Base-by-base conservation (phyloP, 139 green algal species). In the Pycnococcus provasolii region DNA sequence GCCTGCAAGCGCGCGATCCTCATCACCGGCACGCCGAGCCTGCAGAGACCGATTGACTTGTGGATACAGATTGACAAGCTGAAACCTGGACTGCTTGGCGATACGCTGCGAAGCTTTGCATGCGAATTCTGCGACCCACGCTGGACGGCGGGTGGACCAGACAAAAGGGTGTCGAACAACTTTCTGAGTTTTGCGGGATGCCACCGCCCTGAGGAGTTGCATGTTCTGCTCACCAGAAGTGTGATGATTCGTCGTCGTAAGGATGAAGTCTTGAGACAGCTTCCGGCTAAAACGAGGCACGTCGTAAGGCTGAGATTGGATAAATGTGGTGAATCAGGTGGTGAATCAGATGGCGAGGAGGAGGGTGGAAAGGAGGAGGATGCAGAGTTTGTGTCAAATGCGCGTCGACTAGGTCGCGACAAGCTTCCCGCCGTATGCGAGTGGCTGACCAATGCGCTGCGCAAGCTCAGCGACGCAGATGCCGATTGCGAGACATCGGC, bases 271-370 rank as follows among this genome's bases (percentile, higher is more conserved):
- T 72, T 94, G 77, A 71, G 69, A 5, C 70, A 95, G 68, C 85
- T 97, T 71, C 91, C 91, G 8, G 86, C 89, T 44, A 96, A 96
- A 77, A 71, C 87, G 42, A 71, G 91, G 3, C 89, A 96, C 69
- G 86, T 94, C 39, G 74, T 92, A 26, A 67, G 75, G 46, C 66
- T 91, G 46, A 75, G 58, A 64, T 45, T 2, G 39, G 40, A 9
- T 39, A 39, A 3, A 5, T 44, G 15, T 26, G 26, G 26, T 26
- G 26, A 26, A 26, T 26, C 26, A 26, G 26, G 26, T 26, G 26
- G 26, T 26, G 57, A n/a, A 2, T 39, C 57, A 3, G 58, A 64
- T 2, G 66, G 57, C 4, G 53, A 60, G 2, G 71, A 46, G 4
- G 57, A 26, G 42, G 58, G 37, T 44, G 66, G 57, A 1, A 58